Conservation (phyloP, 257 asterid species). For the Solanum chaucha region DNA sequence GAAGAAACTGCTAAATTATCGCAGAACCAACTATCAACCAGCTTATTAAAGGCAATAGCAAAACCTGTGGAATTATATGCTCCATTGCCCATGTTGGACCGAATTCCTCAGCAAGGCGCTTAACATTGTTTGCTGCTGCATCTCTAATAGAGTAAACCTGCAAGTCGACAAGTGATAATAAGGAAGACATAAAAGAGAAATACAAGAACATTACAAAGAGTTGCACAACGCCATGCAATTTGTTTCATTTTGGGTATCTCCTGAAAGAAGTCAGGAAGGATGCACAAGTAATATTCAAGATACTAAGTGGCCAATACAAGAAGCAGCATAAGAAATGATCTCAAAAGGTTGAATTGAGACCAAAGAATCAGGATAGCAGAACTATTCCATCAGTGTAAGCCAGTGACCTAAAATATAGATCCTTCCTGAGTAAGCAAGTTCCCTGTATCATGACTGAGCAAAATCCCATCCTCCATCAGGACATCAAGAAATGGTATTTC, state of each 20-base stretch:
- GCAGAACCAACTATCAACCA: background rate
- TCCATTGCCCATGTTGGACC: constrained; percentile 98
- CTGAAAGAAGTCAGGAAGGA: background rate
- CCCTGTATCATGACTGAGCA: too few relatives aligned
- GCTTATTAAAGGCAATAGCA: background rate
- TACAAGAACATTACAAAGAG: background rate
- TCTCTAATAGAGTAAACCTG: constrained; percentile 81
- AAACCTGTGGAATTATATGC: constrained; percentile 85
- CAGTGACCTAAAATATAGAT: too few relatives aligned
- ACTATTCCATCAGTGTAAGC: too few relatives aligned
- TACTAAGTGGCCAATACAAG: background rate
- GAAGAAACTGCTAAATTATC: background rate
- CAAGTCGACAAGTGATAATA: background rate
- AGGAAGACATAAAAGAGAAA: background rate
- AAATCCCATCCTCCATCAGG: too few relatives aligned
- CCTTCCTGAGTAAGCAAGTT: too few relatives aligned
- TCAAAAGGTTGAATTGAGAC: background rate
- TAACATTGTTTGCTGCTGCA: constrained; percentile 74
- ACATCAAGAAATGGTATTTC: background rate
- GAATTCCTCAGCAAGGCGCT: constrained; percentile 81
- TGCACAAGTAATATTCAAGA: background rate
- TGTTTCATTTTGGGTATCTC: background rate
- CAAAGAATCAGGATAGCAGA: too few relatives aligned
- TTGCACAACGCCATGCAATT: background rate
- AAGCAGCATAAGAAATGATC: background rate